Evolutionary conservation across 2,329 filamentous ascomycete species (phyloP).

Genomic region (Neonectria sp.): DNA sequence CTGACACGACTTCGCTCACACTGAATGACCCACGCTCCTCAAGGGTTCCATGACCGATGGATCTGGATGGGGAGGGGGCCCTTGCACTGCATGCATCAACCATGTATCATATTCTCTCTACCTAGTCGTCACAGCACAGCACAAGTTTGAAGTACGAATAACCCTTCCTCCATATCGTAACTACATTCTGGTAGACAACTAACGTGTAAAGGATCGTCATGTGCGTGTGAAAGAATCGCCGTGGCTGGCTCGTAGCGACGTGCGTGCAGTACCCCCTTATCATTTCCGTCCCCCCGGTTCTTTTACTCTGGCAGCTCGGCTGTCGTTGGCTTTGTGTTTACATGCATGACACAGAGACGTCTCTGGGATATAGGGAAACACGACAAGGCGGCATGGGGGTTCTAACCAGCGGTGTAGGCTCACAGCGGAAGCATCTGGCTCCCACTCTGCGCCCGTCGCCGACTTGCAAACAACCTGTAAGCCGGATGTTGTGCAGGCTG

Average conservation of each 20-base stretch:
- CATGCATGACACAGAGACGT: conserved; percentile 9
- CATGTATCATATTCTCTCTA: conserved; percentile 5
- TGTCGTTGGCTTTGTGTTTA: conserved; percentile 8
- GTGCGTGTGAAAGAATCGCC: conserved; percentile 3
- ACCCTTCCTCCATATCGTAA: not conserved
- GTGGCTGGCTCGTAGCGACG: conserved; percentile 4
- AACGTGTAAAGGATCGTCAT: conserved; percentile 7
- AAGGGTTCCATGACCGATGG: not conserved
- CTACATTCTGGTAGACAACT: conserved; percentile 13
- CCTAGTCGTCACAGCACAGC: conserved; percentile 12
- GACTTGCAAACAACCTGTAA: not conserved
- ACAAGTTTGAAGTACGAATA: not conserved
- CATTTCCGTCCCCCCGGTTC: not conserved
- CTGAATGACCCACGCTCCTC: not conserved
- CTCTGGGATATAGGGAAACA: not conserved
- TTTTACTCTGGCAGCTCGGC: conserved; percentile 1
- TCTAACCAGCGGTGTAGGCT: conserved; percentile 18
- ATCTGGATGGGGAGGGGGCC: not conserved
- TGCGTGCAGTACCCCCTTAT: not conserved
- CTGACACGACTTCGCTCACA: not conserved
- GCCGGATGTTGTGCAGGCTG: conserved; percentile 10
- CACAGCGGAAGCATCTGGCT: not conserved
- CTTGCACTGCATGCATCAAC: conserved; percentile 6
- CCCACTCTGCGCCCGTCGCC: not conserved
- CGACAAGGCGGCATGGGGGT: not conserved